Base-by-base conservation (phyloP, 306 rosid species). In the Dryas drummondii region DNA sequence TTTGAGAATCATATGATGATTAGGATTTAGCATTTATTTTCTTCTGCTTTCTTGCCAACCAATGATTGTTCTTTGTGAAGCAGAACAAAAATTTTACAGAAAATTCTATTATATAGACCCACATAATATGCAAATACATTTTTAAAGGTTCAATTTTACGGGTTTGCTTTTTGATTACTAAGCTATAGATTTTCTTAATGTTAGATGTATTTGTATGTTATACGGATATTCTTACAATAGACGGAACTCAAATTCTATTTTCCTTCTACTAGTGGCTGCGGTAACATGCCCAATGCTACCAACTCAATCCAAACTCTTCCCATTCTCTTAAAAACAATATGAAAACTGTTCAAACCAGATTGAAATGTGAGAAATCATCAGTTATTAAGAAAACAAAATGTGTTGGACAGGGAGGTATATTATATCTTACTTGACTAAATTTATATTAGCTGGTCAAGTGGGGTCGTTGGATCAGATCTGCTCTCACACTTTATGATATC, bases 1-100 rank as follows among this genome's bases (percentile, higher is more conserved):
- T 58, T 41, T 59, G 67, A 71, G 46, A 70, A 63, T 50, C 71
- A 53, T 7, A 26, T 64, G 48, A 65, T 10, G 41, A 51, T 51
- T 74, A 7, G 26, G 60, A 46, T 62, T 13, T 6, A 58, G 48
- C 42, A 46, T 46, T 26, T 26, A 5, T 48, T 27, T 6, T 0
- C 11, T 2, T 6, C 40, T 22, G 12, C 8, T 45, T 22, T 26
- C 52, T 56, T 7, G 27, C 64, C 40, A 41, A 72, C 45, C 54
- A 57, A 57, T 72, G 55, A 57, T 72, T 45, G 22, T 7, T 7
- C 10, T 4, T 37, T 52, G 44, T 19, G 15, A 42, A 70, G 5
- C 19, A 17, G 26, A 52, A n/a, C 22, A 54, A 2, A 54, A 41
- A 54, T 41, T 8, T 40, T 17, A 55, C 27, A 32, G 37, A 32